Percentiles rank a stretch among this genome's conserved stretches.
phyloP scores from a whole-genome alignment of 2,329 filamentous ascomycete genomes.

The Laburnicola sp. region DNA sequence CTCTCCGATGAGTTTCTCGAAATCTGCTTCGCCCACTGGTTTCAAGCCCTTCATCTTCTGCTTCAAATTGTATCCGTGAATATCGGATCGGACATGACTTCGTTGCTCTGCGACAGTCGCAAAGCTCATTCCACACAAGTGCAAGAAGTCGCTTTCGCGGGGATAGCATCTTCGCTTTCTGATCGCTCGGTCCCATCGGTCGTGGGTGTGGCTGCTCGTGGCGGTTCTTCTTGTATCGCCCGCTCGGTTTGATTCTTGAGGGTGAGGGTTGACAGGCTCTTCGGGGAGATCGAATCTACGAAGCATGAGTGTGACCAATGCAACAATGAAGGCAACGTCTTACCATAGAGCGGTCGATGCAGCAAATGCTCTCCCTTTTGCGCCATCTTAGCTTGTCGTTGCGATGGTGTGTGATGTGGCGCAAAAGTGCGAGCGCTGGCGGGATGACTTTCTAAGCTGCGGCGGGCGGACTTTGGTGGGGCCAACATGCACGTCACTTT shows the following conservation, averaged over 20 bases:
- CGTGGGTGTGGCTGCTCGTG: constrained; percentile 10
- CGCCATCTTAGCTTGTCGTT: constrained; percentile 23
- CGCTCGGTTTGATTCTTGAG: constrained; percentile 51
- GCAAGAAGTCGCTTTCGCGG: constrained; percentile 70
- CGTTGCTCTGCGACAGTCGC: constrained; percentile 76
- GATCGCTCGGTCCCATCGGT: constrained; percentile 42
- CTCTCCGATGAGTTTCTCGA: constrained; percentile 81
- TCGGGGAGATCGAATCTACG: constrained; percentile 77
- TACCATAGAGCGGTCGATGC: constrained; percentile 47
- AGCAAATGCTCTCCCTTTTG: constrained; percentile 38
- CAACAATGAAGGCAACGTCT: neutral
- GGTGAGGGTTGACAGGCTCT: constrained; percentile 68
- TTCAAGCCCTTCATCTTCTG: constrained; percentile 76
- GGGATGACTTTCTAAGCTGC: constrained; percentile 1
- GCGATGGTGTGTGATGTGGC: neutral
- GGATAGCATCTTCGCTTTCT: constrained; percentile 45
- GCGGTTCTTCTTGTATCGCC: constrained; percentile 20
- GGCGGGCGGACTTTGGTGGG: neutral
- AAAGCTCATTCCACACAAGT: constrained; percentile 75
- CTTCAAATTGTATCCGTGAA: constrained; percentile 94
- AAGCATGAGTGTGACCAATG: constrained; percentile 15
- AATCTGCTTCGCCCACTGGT: constrained; percentile 77
- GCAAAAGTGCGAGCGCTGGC: neutral
- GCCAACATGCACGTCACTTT: constrained; percentile 8
- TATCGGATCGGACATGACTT: constrained; percentile 82